Percentiles rank a stretch among this genome's conserved stretches.
These are phyloP conservation scores for Auxenochlorella pyrenoidosa DNA, from an alignment of 139 green algal species.

Conservation along the genomic window DNA sequence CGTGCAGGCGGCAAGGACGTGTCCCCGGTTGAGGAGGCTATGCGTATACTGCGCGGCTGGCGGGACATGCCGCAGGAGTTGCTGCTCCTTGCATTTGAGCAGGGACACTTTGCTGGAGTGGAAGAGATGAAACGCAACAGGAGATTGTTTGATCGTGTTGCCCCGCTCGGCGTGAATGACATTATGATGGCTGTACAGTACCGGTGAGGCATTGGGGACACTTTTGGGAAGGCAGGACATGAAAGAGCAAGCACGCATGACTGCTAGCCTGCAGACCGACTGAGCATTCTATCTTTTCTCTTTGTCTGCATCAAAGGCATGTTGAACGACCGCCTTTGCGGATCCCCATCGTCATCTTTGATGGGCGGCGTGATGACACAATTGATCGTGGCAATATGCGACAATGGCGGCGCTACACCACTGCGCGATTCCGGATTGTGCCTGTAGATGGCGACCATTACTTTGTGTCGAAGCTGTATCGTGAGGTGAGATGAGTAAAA, in stretches of 20 bases:
- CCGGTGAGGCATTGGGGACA: neutral
- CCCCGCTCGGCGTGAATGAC: slow-evolving; percentile 58
- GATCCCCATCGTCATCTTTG: slow-evolving; percentile 48
- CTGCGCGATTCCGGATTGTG: slow-evolving; percentile 30
- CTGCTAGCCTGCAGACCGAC: too few relatives aligned
- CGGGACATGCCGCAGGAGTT: neutral
- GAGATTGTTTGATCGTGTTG: slow-evolving; percentile 56
- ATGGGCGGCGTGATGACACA: slow-evolving; percentile 48
- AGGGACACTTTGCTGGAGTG: slow-evolving; percentile 51
- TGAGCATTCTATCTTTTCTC: too few relatives aligned
- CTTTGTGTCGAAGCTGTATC: slow-evolving; percentile 54
- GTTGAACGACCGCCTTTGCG: neutral
- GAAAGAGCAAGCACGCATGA: too few relatives aligned
- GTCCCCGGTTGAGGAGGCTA: neutral
- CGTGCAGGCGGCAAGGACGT: neutral
- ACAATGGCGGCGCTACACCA: slow-evolving; percentile 46
- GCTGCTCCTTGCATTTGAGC: neutral
- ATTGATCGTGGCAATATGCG: slow-evolving; percentile 45
- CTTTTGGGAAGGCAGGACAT: too few relatives aligned
- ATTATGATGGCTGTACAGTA: slow-evolving; percentile 67
- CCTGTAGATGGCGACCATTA: slow-evolving; percentile 54
- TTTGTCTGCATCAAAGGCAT: neutral
- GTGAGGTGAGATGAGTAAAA: slow-evolving; percentile 10
- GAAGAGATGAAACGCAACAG: slow-evolving; percentile 59
- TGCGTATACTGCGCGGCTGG: slow-evolving; percentile 1